Base-by-base conservation (phyloP, 768 basidiomycete genomes). In the Termitomyces titanicus region DNA sequence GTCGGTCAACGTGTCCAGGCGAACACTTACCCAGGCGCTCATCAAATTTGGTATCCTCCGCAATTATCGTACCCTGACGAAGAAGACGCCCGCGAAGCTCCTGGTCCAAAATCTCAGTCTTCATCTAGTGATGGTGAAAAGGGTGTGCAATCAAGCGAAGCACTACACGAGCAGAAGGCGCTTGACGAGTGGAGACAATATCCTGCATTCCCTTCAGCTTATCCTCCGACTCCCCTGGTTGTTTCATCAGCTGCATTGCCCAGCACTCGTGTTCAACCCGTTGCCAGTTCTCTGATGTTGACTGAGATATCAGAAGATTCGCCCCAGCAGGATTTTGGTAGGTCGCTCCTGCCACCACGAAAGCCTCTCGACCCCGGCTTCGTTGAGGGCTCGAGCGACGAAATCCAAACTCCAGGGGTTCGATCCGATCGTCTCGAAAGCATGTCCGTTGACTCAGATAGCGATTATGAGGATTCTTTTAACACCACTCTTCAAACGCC, bases 191-290 rank as follows among this genome's bases (percentile, higher is more conserved):
- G 87, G 87, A 72, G 85, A 54, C 73, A 80, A 64, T 91, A 89
- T 61, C 88, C 88, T 12, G 74, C 84, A 17, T 85, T 89, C 50
- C 89, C 89, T 29, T 83, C 89, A 5, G 89, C 89, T 33, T 91
- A 91, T 63, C 88, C 88, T 9, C 76, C 86, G 0, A 89, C 86
- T 13, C 88, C 87, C 11, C 61, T 82, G n/a, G 71, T 72, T 20
- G 67, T 69, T 18, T 44, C 61, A 17, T 67, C 74, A 3, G 62
- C 73, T 24, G 67, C 64, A 18, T 71, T 74, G 12, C 54, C 58
- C 24, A 49, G 24, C 31, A 42, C 47, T 42, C 52, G 38, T 27
- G 45, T 25, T 9, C 47, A 43, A 12, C 47, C 45, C 17, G n/a
- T 59, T 35, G 13, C 55, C 5, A 45, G 49, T 56, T 22, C 64